Base-by-base conservation (phyloP, 768 basidiomycete species). In the Lactarius akahatsu region DNA sequence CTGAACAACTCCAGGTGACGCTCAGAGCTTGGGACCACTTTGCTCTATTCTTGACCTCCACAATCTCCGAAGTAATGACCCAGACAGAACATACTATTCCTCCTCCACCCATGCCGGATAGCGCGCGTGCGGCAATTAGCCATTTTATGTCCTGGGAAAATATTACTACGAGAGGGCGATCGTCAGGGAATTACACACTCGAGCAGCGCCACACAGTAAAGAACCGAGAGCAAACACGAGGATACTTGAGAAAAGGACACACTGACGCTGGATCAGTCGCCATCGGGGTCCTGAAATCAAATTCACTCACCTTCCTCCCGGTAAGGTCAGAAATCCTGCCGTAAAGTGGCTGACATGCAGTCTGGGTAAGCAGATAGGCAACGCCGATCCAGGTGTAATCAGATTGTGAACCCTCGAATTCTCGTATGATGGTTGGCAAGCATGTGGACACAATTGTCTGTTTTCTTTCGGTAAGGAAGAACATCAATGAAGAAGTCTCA, bases 311-410 rank as follows among this genome's bases (percentile, higher is more conserved):
- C 83, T 89, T 92, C 57, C 92, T 83, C 36, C 92, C 92, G 61
- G 89, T 77, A 52, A 93, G 81, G 76, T 93, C 91, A 61, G 91
- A 92, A 47, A 94, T 76, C 71, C 84, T 85, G 61, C 90, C 92
- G 72, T 92, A 94, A 30, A 94, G 77, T 36, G 92, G 92, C 72
- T 94, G 92, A 68, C 87, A 88, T 32, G 90, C 90, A 0, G 92
- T 94, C 72, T 94, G 92, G 1, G 91, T 91, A 64, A 94, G 82
- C 83, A 94, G 85, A 72, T 94, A 94, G 18, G 90, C 82, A 38
- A 92, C 88, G 20, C 87, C 89, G 59, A 94, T 89, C 92, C 92
- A 94, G 28, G 88, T 90, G 73, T 93, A 94, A 72, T 92, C 86
- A 61, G 78, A 82, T 64, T 86, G 82, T 38, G 88, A 84, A 20